Conservation (phyloP, 176 grass and related monocot species). For the Musa itinerans region DNA sequence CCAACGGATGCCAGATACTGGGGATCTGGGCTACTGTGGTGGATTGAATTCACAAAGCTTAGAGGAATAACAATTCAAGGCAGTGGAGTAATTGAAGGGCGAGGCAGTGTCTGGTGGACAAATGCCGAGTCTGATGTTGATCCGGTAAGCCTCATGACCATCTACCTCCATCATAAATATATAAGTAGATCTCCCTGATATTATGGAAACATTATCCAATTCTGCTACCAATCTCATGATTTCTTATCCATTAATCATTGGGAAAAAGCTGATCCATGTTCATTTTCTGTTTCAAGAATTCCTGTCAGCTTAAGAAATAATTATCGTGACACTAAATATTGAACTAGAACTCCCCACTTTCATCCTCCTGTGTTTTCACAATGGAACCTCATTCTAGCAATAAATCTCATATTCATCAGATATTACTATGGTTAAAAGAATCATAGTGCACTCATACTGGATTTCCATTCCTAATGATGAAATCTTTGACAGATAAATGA, state of each 20-base stretch:
- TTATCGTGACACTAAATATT: too few species aligned
- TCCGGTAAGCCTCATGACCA: conserved; percentile 29
- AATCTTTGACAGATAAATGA: conserved; percentile 40
- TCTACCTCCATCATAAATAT: background rate
- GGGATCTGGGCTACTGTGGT: conserved; percentile 80
- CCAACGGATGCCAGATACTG: conserved; percentile 67
- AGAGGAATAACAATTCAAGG: conserved; percentile 80
- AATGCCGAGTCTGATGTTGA: conserved; percentile 54
- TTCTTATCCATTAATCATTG: too few species aligned
- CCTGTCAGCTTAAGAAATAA: too few species aligned
- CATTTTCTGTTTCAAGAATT: too few species aligned
- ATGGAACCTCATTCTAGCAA: background rate
- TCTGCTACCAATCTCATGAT: too few species aligned
- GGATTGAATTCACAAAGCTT: conserved; percentile 95
- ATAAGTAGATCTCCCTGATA: background rate
- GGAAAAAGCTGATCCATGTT: too few species aligned
- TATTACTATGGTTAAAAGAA: too few species aligned
- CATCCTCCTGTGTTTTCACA: too few species aligned
- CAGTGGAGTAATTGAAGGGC: conserved; percentile 71
- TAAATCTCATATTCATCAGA: conserved; percentile 24
- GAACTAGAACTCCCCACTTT: too few species aligned
- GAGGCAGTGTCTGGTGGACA: conserved; percentile 87
- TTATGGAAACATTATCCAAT: too few species aligned
- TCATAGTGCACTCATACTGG: background rate
- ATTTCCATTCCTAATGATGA: background rate